Conservation (phyloP, 2,329 filamentous ascomycete species). For the Arthroderma sp. region DNA sequence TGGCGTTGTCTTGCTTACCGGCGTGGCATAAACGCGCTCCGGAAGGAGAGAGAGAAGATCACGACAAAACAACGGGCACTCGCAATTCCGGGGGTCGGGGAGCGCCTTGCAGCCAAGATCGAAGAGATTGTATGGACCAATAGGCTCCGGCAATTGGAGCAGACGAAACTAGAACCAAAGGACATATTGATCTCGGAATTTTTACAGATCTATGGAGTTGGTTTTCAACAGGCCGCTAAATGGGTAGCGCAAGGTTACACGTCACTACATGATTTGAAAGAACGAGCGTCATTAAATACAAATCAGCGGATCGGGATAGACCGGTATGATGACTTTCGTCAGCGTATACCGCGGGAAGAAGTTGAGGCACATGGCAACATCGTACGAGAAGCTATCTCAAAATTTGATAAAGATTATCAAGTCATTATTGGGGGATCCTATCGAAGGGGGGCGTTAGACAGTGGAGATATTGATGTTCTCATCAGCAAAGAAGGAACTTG, state of each 20-base stretch:
- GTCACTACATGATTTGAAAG: constrained; percentile 57
- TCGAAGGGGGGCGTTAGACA: constrained; percentile 59
- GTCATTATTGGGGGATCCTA: constrained; percentile 74
- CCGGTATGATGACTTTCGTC: constrained; percentile 65
- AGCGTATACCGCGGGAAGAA: constrained; percentile 64
- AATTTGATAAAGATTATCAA: constrained; percentile 51
- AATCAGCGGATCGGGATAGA: constrained; percentile 67
- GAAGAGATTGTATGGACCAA: constrained; percentile 75
- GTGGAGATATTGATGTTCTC: constrained; percentile 74
- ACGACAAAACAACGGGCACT: constrained; percentile 56
- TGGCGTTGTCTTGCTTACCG: constrained; percentile 68
- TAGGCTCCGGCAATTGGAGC: constrained; percentile 56
- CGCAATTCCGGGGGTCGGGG: constrained; percentile 54
- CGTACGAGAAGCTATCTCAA: constrained; percentile 46
- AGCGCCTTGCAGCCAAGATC: constrained; percentile 66
- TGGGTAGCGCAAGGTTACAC: constrained; percentile 67
- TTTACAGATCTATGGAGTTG: constrained; percentile 66
- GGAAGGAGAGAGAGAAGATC: constrained; percentile 51
- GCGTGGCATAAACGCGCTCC: constrained; percentile 60
- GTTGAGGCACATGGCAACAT: constrained; percentile 55
- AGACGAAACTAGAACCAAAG: constrained; percentile 52
- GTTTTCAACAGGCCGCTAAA: constrained; percentile 52
- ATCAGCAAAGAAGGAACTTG: constrained; percentile 55
- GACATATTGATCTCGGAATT: constrained; percentile 56
- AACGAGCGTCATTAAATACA: constrained; percentile 48